phyloP scores from a whole-genome alignment of 768 basidiomycete species.

The Strobilomyces dryophilus region DNA sequence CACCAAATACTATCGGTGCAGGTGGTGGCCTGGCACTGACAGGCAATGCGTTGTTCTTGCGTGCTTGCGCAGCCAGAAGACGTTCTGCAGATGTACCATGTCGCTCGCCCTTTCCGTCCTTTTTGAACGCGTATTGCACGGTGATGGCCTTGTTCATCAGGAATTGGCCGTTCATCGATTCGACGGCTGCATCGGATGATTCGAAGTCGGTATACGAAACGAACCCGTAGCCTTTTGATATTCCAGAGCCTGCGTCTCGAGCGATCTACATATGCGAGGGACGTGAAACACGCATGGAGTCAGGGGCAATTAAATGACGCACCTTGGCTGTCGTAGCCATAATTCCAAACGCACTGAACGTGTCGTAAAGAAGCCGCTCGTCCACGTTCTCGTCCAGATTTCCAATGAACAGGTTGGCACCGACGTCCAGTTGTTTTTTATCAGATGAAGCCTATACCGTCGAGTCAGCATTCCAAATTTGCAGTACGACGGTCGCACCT shows the following conservation, averaged over 20 bases:
- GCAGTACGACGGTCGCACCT: constrained; percentile 51
- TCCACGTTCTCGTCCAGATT: constrained; percentile 95
- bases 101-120: constrained; percentile 96
- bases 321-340: constrained; percentile 90
- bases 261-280: constrained; percentile 59
- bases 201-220: constrained; percentile 98
- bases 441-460: constrained; percentile 83
- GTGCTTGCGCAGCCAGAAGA: constrained; percentile 89
- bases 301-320: constrained; percentile 12
- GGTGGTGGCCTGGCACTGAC: constrained; percentile 72
- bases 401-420: constrained; percentile 95
- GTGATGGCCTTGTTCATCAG: constrained; percentile 98
- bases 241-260: constrained; percentile 77
- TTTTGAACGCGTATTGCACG: constrained; percentile 99
- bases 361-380: constrained; percentile 88
- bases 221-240: constrained; percentile 96
- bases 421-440: constrained; percentile 96
- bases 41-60: constrained; percentile 90
- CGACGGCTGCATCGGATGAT: constrained; percentile 91
- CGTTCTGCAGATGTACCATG: constrained; percentile 98
- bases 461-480: constrained; percentile 10
- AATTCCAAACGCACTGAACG: constrained; percentile 91
- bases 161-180: constrained; percentile 97
- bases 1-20: constrained; percentile 68
- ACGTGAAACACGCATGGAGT: neutral